Base-by-base conservation (phyloP, 495 filamentous ascomycete genomes). In the Hypoxylon subgilvum region DNA sequence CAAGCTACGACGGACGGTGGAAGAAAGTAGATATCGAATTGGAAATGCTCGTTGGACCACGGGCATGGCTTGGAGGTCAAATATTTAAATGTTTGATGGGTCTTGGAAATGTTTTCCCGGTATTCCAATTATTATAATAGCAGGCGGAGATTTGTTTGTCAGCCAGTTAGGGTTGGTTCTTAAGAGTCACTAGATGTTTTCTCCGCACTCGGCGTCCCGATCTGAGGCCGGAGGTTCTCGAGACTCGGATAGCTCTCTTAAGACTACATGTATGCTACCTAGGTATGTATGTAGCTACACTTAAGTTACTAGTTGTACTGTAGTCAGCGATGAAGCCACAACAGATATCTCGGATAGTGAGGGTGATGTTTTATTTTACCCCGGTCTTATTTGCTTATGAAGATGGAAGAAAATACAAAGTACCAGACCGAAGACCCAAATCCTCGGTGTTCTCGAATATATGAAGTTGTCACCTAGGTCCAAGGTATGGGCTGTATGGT, bases 81-180 rank as follows among this genome's bases (percentile, higher is more conserved):
- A 40, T 47, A 44, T 22, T n/a, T 32, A 55, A 46, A 5, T n/a
- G 16, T 28, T 47, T 17, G 23, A 38, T 2, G 12, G n/a, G 3
- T 13, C 13, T 35, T 17, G n/a, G n/a, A n/a, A n/a, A 36, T 14
- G 17, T 6, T 23, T 54, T 54, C 18, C 40, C 19, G 38, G 38
- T 57, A n/a, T n/a, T n/a, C n/a, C n/a, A n/a, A n/a, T n/a, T n/a
- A n/a, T 38, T 35, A 22, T 14, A 13, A 16, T 34, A 48, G 30
- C 49, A 44, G 41, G 51, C 52, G 46, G 51, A 48, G 51, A 50
- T 51, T 62, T 49, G 46, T 45, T 27, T 49, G 46, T 45, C 31
- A 52, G 42, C 48, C 52, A 48, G 18, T 52, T 63, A 63, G 52
- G 53, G 52, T 39, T 57, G 27, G n/a, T 13, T n/a, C n/a, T n/a